Conservation (phyloP, 2,329 filamentous ascomycete species). For the Zasmidium angulare region DNA sequence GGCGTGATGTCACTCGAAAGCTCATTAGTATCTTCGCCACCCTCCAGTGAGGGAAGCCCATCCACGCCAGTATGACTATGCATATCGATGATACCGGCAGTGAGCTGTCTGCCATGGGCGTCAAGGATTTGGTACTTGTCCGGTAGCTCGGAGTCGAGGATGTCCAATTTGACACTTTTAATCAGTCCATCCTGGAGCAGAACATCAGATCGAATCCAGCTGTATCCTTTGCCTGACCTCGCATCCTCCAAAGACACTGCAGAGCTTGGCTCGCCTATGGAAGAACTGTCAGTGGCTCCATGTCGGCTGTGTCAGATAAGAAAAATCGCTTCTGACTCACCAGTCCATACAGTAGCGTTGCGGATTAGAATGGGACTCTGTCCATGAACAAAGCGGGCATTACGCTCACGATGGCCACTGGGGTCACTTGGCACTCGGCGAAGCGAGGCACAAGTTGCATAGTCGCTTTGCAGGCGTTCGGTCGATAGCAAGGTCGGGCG, state of each 20-base stretch:
- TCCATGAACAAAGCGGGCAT: conserved; percentile 61
- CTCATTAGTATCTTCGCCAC: conserved; percentile 64
- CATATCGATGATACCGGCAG: conserved; percentile 70
- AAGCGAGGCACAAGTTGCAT: conserved; percentile 58
- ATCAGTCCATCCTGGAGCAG: conserved; percentile 63
- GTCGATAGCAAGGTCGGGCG: conserved; percentile 58
- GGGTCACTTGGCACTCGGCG: conserved; percentile 57
- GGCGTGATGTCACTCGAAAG: conserved; percentile 64
- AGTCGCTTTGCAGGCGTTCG: conserved; percentile 54
- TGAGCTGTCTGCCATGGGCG: conserved; percentile 61
- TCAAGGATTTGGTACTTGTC: conserved; percentile 55
- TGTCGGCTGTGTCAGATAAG: neutral
- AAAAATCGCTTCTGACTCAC: neutral
- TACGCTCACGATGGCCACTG: conserved; percentile 56
- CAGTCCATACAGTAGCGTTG: conserved; percentile 67
- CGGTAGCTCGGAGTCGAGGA: conserved; percentile 46
- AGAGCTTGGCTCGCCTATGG: conserved; percentile 51
- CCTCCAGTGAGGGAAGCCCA: conserved; percentile 55
- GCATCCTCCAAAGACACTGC: conserved; percentile 57
- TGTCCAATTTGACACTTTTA: conserved; percentile 50
- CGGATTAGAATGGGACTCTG: conserved; percentile 62
- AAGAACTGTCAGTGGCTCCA: neutral
- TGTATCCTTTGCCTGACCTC: conserved; percentile 58
- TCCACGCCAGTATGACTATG: conserved; percentile 66
- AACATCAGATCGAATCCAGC: conserved; percentile 62